Base-by-base conservation (phyloP, 2,329 filamentous ascomycete genomes). In the Plenodomus biglobosus region DNA sequence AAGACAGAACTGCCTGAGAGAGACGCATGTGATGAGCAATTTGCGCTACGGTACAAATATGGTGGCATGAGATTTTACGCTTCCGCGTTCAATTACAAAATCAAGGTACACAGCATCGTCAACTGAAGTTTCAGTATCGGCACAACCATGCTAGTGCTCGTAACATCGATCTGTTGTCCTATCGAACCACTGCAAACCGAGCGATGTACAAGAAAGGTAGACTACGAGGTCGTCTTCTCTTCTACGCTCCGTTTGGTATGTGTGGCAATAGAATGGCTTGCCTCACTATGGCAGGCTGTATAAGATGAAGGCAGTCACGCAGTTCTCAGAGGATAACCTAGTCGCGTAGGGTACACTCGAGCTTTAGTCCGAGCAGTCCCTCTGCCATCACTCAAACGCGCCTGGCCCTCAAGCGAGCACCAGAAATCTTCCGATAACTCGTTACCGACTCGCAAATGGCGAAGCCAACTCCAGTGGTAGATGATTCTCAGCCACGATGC, bases 401-500 rank as follows among this genome's bases (percentile, higher is more conserved):
- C 27, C 27, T 15, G 7, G 10, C 27, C 3, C 8, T 15, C 3
- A 32, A 32, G 6, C 27, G 15, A 8, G 6, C 13, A 32, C 32
- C 18, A 24, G n/a, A 13, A 40, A 1, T 32, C 15, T 8, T 30
- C 30, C 8, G 10, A 11, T 24, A 42, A 5, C 4, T 35, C 27
- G 20, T 27, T 13, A 13, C 3, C 15, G 11, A 18, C 11, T 36
- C 32, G 13, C 27, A 20, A 20, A 62, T 62, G 59, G 48, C 53
- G 3, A 52, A 55, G 17, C 46, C 53, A 5, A 51, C 22, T 30
- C 39, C 53, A n/a, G 46, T 15, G 11, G 19, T 6, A n/a, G 52
- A 50, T 21, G 3, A 38, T 11, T 34, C 53, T 7, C 53, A 62
- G 40, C 55, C 57, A 3, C 52, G 58, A 41, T 56, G 53, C 24